phyloP scores from a whole-genome alignment of 192 early-diverging fungal species.

The Backusella luteola region DNA sequence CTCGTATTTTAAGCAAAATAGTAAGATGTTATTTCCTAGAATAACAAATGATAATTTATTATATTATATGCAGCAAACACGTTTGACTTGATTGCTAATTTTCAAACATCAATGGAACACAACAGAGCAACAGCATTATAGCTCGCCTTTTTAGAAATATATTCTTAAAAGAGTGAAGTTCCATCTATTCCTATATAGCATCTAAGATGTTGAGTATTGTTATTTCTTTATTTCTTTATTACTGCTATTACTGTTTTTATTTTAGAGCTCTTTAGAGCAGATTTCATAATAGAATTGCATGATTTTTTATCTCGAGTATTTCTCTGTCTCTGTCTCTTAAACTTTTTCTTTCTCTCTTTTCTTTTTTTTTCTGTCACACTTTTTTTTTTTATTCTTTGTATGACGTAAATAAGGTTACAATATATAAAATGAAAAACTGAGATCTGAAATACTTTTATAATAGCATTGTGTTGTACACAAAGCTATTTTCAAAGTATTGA shows the following conservation, averaged over 20 bases:
- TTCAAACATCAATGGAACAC: background rate
- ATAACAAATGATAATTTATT: background rate
- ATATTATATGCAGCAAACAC: background rate
- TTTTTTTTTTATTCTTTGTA: background rate
- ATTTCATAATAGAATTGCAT: background rate
- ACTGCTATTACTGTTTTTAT: background rate
- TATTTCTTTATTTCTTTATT: background rate
- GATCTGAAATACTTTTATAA: background rate
- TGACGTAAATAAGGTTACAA: background rate
- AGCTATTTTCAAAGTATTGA: background rate
- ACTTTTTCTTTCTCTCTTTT: background rate
- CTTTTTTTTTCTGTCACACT: background rate
- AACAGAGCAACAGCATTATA: background rate
- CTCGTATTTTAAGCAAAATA: background rate
- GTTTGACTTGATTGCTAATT: background rate
- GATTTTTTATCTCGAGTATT: background rate
- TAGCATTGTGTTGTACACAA: background rate
- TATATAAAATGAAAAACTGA: background rate
- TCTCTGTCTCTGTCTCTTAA: background rate
- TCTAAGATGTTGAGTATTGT: background rate
- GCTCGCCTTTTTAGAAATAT: background rate
- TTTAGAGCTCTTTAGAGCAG: background rate
- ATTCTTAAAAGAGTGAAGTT: background rate
- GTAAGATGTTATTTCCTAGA: background rate
- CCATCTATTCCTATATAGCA: background rate